These are phyloP conservation scores for Chaetomium tenue DNA, from an alignment of 495 filamentous ascomycete genomes.

Conservation along the genomic window DNA sequence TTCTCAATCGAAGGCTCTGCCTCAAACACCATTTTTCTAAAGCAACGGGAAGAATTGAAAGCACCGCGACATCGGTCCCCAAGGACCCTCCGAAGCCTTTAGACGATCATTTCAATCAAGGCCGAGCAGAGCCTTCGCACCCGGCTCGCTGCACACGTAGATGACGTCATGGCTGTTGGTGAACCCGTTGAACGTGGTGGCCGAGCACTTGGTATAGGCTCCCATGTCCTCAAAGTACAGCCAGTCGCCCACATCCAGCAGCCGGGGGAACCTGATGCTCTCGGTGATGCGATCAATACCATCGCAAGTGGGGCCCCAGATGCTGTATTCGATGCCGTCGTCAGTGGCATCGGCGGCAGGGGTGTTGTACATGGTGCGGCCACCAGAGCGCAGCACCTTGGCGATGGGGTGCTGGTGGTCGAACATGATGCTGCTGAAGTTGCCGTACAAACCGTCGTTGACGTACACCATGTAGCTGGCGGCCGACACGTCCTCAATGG, in stretches of 20 bases:
- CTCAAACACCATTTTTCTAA: constrained; percentile 8
- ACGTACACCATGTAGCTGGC: constrained; percentile 92
- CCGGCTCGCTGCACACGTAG: constrained; percentile 90
- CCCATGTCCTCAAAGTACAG: constrained; percentile 98
- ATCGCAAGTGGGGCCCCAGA: constrained; percentile 98
- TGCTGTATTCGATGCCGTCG: constrained; percentile 68
- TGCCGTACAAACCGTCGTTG: constrained; percentile 96
- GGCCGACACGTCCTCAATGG: constrained; percentile 55
- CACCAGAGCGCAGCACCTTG: constrained; percentile 66
- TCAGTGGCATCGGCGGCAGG: constrained; percentile 38
- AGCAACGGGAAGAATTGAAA: constrained; percentile 9
- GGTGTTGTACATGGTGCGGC: constrained; percentile 51
- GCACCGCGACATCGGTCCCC: neutral
- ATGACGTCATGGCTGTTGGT: constrained; percentile 86
- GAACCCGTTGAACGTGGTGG: constrained; percentile 98
- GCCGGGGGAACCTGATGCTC: constrained; percentile 67
- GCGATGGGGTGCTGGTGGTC: constrained; percentile 92
- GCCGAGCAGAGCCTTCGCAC: constrained; percentile 71
- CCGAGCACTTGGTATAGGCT: constrained; percentile 95
- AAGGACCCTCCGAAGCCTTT: neutral
- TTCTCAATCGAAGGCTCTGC: neutral
- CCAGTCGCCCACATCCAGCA: constrained; percentile 91
- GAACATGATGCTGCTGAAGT: constrained; percentile 98
- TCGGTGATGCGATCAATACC: constrained; percentile 89
- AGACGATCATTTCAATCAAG: constrained; percentile 21